phyloP scores from a whole-genome alignment of 306 rosid genomes.

The Quillaja saponaria region DNA sequence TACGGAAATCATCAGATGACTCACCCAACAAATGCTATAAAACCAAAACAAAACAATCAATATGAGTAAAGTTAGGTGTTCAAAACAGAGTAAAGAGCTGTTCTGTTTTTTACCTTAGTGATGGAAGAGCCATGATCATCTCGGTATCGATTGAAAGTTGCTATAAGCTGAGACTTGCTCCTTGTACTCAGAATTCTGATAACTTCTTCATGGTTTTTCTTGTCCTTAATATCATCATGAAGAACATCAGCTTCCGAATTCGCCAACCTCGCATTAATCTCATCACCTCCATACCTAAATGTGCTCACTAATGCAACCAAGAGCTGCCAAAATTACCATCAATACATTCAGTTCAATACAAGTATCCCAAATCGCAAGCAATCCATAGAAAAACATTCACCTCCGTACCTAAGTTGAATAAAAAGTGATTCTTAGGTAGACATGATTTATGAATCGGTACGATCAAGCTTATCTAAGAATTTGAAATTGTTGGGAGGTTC shows the following conservation, averaged over 20 bases:
- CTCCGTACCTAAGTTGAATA: no score
- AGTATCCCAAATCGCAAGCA: not conserved
- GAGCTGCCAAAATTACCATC: constrained; percentile 45
- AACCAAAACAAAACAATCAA: not conserved
- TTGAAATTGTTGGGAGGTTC: no score
- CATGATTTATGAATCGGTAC: no score
- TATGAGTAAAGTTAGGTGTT: not conserved
- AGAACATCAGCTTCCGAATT: constrained; percentile 65
- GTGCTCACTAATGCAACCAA: constrained; percentile 63
- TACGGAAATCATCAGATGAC: constrained; percentile 44
- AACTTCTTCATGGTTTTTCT: constrained; percentile 52
- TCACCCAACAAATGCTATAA: constrained; percentile 42
- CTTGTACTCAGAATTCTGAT: constrained; percentile 76
- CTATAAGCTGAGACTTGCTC: constrained; percentile 69
- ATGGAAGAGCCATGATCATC: constrained; percentile 68
- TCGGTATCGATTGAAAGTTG: constrained; percentile 66
- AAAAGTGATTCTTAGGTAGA: no score
- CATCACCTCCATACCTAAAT: constrained; percentile 51
- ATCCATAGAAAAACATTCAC: no score
- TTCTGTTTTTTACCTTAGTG: constrained; percentile 54
- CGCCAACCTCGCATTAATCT: constrained; percentile 48
- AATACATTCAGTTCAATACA: not conserved
- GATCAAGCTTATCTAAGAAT: no score
- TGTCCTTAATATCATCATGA: constrained; percentile 61
- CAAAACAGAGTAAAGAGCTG: not conserved